Percentiles rank a stretch among this genome's conserved stretches.
Evolutionary conservation across 441 rosid genomes (phyloP).

Genomic region (Euphorbia schlechtendalii): DNA sequence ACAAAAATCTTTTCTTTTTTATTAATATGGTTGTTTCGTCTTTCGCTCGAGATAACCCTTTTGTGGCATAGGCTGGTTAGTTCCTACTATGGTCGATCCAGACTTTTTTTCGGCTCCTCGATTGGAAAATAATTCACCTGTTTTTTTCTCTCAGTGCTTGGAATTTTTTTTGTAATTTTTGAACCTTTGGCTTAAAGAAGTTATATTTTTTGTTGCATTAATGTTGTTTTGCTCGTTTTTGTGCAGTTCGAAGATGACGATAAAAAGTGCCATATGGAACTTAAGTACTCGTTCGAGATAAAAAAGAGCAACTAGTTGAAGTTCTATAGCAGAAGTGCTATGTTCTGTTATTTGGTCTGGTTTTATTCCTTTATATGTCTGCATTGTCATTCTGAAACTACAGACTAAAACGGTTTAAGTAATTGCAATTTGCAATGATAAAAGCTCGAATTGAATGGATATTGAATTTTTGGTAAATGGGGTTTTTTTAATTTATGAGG

Average conservation of each 20-base stretch:
- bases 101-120: not conserved
- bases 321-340: not conserved
- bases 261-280: constrained; percentile 48
- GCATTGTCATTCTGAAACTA: constrained; percentile 16
- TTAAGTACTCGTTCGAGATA: constrained; percentile 44
- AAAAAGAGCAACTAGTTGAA: constrained; percentile 33
- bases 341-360: not conserved
- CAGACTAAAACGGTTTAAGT: not conserved
- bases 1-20: not conserved
- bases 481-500: too few relatives aligned
- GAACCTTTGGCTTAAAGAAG: too few relatives aligned
- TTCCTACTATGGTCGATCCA: not conserved
- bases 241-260: constrained; percentile 55
- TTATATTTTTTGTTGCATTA: not conserved
- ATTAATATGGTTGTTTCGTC: too few relatives aligned
- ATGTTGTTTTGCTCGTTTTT: not conserved
- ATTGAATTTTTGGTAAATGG: too few relatives aligned
- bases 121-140: not conserved
- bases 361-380: constrained; percentile 4
- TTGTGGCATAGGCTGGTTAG: not conserved
- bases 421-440: too few relatives aligned
- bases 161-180: not conserved
- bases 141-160: not conserved
- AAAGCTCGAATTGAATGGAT: too few relatives aligned
- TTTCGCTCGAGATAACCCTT: not conserved